These are phyloP conservation scores for Paratinospora sagittata DNA, from an alignment of 164 flowering plant species.

Conservation along the genomic window DNA sequence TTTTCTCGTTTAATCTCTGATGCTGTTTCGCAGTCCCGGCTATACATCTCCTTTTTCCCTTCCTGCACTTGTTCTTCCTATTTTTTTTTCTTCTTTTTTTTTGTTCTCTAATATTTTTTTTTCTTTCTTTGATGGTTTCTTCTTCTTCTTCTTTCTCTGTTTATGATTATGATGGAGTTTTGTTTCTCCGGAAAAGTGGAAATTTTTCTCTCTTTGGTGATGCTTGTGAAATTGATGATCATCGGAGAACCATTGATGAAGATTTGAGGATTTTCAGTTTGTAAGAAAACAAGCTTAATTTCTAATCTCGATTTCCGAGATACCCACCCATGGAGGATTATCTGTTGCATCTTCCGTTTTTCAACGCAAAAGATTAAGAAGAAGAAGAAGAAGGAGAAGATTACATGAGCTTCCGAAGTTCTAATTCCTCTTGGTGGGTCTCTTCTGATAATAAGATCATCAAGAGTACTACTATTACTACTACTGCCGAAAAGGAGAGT, in stretches of 20 bases:
- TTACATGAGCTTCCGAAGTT: background rate
- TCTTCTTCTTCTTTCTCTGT: background rate
- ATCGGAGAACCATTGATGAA: background rate
- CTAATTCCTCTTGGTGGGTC: background rate
- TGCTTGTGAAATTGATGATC: too few relatives aligned
- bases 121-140: background rate
- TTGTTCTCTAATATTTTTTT: background rate
- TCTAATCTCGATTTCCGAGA: background rate
- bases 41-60: background rate
- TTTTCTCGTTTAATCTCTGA: background rate
- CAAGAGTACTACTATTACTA: background rate
- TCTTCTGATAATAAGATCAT: too few relatives aligned
- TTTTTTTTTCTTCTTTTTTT: background rate
- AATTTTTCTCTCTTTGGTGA: background rate
- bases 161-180: background rate
- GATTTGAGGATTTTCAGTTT: too few relatives aligned
- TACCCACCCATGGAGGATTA: background rate
- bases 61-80: background rate
- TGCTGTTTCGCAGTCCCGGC: constrained; percentile 10
- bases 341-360: too few relatives aligned
- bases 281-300: background rate
- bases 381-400: too few relatives aligned
- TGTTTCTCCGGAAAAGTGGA: background rate
- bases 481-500: background rate
- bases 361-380: too few relatives aligned